Evolutionary conservation across 106 monocot species (phyloP), one percentile per base, ranked within the genome.

Genomic region (Dactylorhiza incarnata): DNA sequence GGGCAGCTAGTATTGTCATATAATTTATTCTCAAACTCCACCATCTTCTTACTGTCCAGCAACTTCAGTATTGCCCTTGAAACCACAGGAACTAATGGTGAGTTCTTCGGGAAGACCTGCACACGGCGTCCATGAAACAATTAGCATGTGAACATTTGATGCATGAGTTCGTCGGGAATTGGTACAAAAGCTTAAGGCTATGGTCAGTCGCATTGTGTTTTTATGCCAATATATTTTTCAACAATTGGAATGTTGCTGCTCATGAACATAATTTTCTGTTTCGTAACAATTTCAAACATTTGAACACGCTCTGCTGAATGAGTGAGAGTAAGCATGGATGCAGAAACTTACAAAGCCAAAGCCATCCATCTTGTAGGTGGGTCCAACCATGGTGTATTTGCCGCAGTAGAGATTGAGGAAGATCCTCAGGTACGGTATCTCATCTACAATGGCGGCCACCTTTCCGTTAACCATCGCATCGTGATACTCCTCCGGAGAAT

Each of bases 271-370:
- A n/a, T n/a, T n/a, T n/a, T n/a, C 29, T 29, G n/a, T n/a, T n/a
- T n/a, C n/a, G n/a, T n/a, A n/a, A n/a, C n/a, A n/a, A n/a, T n/a
- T n/a, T n/a, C n/a, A 37, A 37, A 37, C 0, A 3, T 37, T 37
- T 37, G 37, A 37, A 37, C 3, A 3, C 3, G n/a, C n/a, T n/a
- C n/a, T n/a, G n/a, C n/a, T n/a, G n/a, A n/a, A n/a, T n/a, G n/a
- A n/a, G n/a, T n/a, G n/a, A n/a, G n/a, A n/a, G n/a, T n/a, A n/a
- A n/a, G n/a, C n/a, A 29, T 29, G 29, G 37, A 37, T 37, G 37
- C 2, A 37, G 1, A 37, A 16, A 81, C 95, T 84, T 78, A 92
- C 92, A 75, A 92, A 95, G 20, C 95, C 95, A 80, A 95, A 95
- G 72, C 95, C 95, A 70, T 80, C 88, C 19, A 76, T 80, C 77